Evolutionary conservation across 768 basidiomycete genomes (phyloP), one percentile per base, ranked within the genome.

Genomic region (Xerocomus potaroensis): DNA sequence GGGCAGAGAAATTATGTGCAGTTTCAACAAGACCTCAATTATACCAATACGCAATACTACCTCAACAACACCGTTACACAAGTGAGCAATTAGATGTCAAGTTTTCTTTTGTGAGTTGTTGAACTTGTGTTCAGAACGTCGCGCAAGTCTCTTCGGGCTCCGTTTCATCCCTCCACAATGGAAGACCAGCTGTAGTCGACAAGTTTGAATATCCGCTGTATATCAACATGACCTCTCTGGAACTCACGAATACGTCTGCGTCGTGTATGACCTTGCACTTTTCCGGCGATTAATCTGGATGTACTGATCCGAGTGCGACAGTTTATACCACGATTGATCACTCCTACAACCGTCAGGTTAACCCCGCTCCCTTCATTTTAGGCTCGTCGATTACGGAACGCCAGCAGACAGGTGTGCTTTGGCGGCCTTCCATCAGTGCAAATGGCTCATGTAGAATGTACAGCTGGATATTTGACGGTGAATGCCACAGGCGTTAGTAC

Each of bases 21-120:
- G 5, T 85, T 79, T 69, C 60, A 73, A n/a, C 88, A 90, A 60
- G 63, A 75, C 18, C 62, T 87, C 43, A 44, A 69, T 31, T 90
- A 78, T 57, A 69, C 72, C 31, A 89, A 88, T 54, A 67, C 69
- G 3, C 87, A 91, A 58, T 72, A 69, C 48, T 86, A 80, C 56
- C 60, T 78, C 41, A 53, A 85, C 35, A 58, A 80, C 53, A 61
- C 73, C 3, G 54, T 46, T 26, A 53, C 58, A n/a, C 75, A 75
- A 56, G 76, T 75, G 37, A 40, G 55, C 38, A 22, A 2, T 29
- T 5, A n/a, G 14, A 40, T 29, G 35, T n/a, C 14, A 11, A 15
- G n/a, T n/a, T 10, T 31, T 11, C 14, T 23, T 30, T 40, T 2
- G 29, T 19, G 21, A 11, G 30, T 3, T 22, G 29, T 21, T 34